Conservation (phyloP, 106 monocot genomes). For the Amphibolis antarctica region DNA sequence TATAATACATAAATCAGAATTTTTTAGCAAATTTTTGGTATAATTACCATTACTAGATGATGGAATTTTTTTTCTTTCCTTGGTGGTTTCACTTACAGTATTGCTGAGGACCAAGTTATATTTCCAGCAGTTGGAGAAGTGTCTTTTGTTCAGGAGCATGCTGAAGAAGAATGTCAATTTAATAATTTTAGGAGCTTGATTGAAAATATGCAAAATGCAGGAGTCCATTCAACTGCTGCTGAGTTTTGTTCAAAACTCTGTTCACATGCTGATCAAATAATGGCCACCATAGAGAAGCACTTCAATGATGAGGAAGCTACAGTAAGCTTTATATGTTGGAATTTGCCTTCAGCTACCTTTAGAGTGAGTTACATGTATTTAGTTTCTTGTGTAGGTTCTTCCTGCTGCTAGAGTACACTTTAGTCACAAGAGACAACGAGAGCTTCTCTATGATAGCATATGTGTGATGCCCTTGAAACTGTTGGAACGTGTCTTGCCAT, state of each 20-base stretch:
- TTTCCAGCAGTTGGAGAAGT: constrained; percentile 92
- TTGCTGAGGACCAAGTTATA: constrained; percentile 97
- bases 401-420: constrained; percentile 85
- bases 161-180: constrained; percentile 85
- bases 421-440: constrained; percentile 53
- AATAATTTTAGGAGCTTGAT: constrained; percentile 81
- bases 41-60: not conserved
- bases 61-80: not conserved
- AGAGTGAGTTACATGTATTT: not conserved
- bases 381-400: constrained; percentile 47
- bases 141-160: constrained; percentile 82
- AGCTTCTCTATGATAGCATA: constrained; percentile 73
- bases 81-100: constrained; percentile 35
- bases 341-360: not conserved
- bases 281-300: constrained; percentile 81
- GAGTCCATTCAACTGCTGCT: constrained; percentile 57
- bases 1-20: too few species aligned
- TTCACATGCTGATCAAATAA: constrained; percentile 91
- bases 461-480: constrained; percentile 94
- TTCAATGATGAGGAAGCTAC: constrained; percentile 72
- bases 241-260: constrained; percentile 84
- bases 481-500: constrained; percentile 88
- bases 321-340: constrained; percentile 22
- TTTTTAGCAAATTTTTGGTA: not conserved
- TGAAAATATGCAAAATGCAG: constrained; percentile 74